Conservation (phyloP, 192 early-diverging fungal genomes). For the Allomyces macrogynus region DNA sequence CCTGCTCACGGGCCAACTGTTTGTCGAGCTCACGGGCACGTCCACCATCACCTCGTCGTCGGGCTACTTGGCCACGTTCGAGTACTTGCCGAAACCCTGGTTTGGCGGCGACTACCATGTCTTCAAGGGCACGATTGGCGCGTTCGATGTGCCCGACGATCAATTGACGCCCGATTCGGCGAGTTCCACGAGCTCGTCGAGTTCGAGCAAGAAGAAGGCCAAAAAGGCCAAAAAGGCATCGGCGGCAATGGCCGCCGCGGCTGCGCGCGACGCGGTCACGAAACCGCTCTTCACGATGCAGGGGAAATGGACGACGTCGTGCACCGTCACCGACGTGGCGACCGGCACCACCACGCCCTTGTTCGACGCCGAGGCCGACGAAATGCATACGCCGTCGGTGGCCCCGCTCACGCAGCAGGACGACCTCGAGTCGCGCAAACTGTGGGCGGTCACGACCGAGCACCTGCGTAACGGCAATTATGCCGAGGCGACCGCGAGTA, state of each 20-base stretch:
- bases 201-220: not conserved
- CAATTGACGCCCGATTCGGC: not conserved
- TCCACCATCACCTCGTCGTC: constrained; percentile 32
- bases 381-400: not conserved
- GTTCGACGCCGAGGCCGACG: not conserved
- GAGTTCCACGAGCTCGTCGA: not conserved
- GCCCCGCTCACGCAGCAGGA: not conserved
- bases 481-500: not conserved
- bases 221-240: not conserved
- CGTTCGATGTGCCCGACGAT: not conserved
- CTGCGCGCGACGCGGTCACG: no score
- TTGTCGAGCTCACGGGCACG: constrained; percentile 38
- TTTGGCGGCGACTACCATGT: constrained; percentile 60
- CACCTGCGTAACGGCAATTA: not conserved
- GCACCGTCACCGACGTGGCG: not conserved
- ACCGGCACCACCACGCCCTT: not conserved
- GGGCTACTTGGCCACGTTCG: constrained; percentile 36
- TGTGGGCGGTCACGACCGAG: not conserved
- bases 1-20: constrained; percentile 40
- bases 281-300: not conserved
- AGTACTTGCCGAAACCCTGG: constrained; percentile 54
- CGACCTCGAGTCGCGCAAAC: not conserved
- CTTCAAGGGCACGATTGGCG: constrained; percentile 3
- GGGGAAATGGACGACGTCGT: not conserved
- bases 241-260: not conserved